These are phyloP conservation scores for Solanum rostratum DNA, from an alignment of 257 asterid genomes.

Conservation along the genomic window DNA sequence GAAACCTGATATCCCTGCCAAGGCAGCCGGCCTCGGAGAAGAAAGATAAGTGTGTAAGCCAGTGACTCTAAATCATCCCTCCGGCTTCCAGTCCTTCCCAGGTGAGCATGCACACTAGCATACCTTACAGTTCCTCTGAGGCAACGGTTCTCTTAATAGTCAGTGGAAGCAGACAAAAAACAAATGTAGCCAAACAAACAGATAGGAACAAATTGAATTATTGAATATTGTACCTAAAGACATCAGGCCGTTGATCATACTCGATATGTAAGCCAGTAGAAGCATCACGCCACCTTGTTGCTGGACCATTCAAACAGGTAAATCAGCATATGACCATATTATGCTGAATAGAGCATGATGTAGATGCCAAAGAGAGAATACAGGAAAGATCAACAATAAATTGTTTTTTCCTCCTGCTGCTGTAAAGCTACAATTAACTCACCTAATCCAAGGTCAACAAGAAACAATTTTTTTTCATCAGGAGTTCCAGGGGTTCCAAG, in stretches of 20 bases:
- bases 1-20: slow-evolving; percentile 61
- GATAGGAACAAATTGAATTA: neutral
- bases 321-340: neutral
- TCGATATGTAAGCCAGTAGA: slow-evolving; percentile 54
- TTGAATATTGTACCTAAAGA: slow-evolving; percentile 39
- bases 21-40: slow-evolving; percentile 50
- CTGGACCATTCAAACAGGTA: slow-evolving; percentile 16
- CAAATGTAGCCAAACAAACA: neutral
- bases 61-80: slow-evolving; percentile 60
- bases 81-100: slow-evolving; percentile 57
- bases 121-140: slow-evolving; percentile 55
- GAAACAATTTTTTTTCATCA: slow-evolving; percentile 50
- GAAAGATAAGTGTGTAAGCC: slow-evolving; percentile 49
- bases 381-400: neutral
- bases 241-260: slow-evolving; percentile 70
- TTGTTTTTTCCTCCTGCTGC: neutral
- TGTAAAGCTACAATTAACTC: neutral
- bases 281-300: slow-evolving; percentile 60
- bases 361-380: neutral
- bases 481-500: slow-evolving; percentile 66
- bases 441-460: slow-evolving; percentile 75
- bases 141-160: slow-evolving; percentile 5
- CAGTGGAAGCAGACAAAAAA: neutral
- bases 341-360: neutral
- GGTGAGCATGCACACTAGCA: slow-evolving; percentile 61